These are phyloP conservation scores for Microascus cirrosus DNA, from an alignment of 2,329 filamentous ascomycete species.

Conservation along the genomic window DNA sequence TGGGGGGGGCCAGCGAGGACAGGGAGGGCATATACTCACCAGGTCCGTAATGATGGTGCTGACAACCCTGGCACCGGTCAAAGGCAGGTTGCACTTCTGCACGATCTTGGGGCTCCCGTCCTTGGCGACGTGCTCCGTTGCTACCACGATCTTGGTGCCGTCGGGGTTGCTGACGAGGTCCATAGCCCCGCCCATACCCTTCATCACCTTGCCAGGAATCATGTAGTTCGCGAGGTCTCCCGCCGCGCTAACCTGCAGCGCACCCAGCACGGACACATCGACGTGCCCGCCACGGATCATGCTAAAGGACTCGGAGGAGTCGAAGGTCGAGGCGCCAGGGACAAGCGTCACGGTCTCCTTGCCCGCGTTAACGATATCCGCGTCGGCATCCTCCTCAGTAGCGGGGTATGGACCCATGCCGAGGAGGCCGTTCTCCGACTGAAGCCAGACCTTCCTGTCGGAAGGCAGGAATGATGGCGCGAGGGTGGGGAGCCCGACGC, in stretches of 20 bases:
- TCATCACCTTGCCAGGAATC: conserved; percentile 79
- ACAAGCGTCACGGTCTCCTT: conserved; percentile 79
- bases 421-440: conserved; percentile 77
- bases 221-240: conserved; percentile 85
- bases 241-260: conserved; percentile 66
- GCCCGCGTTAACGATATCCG: conserved; percentile 73
- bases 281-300: conserved; percentile 84
- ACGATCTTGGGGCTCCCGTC: conserved; percentile 58
- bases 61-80: conserved; percentile 56
- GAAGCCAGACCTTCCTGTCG: conserved; percentile 65
- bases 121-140: conserved; percentile 60
- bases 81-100: conserved; percentile 48
- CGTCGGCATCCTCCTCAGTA: conserved; percentile 57
- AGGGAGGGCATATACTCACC: conserved; percentile 29
- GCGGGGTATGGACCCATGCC: conserved; percentile 76
- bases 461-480: conserved; percentile 64
- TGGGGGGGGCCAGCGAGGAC: background rate
- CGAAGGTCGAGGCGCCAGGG: conserved; percentile 66
- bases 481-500: conserved; percentile 75
- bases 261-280: conserved; percentile 73
- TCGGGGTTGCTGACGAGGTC: conserved; percentile 62
- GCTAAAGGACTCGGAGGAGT: conserved; percentile 69
- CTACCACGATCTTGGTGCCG: conserved; percentile 60
- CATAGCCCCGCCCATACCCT: conserved; percentile 78
- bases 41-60: conserved; percentile 66